Evolutionary conservation across 306 rosid genomes (phyloP), one percentile per base, ranked within the genome.

Genomic region (Quercus glauca): DNA sequence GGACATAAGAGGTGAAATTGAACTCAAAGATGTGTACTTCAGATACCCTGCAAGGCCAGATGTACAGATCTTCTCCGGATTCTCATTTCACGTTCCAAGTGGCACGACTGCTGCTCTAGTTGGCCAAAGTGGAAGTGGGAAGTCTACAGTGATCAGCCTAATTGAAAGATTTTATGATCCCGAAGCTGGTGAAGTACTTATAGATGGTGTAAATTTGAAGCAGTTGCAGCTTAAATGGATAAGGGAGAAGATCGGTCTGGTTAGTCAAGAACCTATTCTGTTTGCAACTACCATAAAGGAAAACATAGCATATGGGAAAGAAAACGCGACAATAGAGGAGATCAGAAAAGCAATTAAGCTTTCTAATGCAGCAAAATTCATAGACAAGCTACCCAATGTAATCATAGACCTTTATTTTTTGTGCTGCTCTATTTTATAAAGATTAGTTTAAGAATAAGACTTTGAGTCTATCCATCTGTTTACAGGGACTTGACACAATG

Each of bases 71-170:
- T 95, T 95, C 71, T 51, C 94, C 0, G 99, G 97, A 49, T 92
- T 95, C 83, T 92, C 97, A 11, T 73, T 95, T 53, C 20, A 33
- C 71, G 93, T 92, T 73, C 86, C 92, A 0, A 88, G 84, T 69
- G 98, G 98, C 70, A 86, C 84, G 58, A 91, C 94, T 37, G 76
- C 87, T 35, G 99, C 99, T 41, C 89, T 95, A 57, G 98, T 95
- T 58, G 99, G 97, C 59, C 97, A 92, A 65, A 95, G 99, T 70
- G 99, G 99, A 61, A 95, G 99, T 52, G 99, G 99, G 10, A 95
- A 95, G 73, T 95, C 99, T 0, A 95, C 98, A 0, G 94, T 92
- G 15, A 89, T 92, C 31, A 86, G 90, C 69, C 81, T 95, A 49
- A 59, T 92, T 13, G 98, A 95, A 83, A 89, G 99, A 69, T 92